A percentile compares a stretch with the other conserved stretches of the same genome.
Evolutionary conservation across 2,329 filamentous ascomycete genomes (phyloP).

Genomic region (Chaetomiaceae sp.): DNA sequence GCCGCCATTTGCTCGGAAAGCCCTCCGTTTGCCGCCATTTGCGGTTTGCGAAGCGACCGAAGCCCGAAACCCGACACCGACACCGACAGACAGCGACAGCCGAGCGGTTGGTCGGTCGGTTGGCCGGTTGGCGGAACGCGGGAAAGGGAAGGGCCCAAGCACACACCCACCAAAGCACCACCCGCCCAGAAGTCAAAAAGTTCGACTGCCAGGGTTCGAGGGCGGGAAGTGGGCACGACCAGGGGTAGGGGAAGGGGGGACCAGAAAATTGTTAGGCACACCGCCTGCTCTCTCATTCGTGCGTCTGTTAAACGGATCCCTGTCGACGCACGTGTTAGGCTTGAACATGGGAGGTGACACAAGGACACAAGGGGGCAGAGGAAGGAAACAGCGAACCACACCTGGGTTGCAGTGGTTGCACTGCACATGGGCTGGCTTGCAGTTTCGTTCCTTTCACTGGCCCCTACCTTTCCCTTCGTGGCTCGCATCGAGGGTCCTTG

Average conservation of each 20-base stretch:
- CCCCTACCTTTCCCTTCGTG: too few relatives aligned
- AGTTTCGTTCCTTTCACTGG: too few relatives aligned
- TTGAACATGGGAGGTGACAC: too few relatives aligned
- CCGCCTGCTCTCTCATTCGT: constrained; percentile 16
- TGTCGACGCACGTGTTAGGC: constrained; percentile 8
- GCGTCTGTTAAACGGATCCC: not conserved
- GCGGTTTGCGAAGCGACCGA: not conserved
- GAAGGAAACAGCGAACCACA: too few relatives aligned
- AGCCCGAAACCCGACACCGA: not conserved
- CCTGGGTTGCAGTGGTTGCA: too few relatives aligned
- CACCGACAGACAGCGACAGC: not conserved
- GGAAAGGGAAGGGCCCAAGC: not conserved
- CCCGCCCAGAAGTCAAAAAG: too few relatives aligned
- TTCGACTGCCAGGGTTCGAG: not conserved
- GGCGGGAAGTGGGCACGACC: too few relatives aligned
- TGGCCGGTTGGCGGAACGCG: not conserved
- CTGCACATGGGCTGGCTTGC: too few relatives aligned
- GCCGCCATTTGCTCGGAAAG: constrained; percentile 1
- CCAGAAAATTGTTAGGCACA: constrained; percentile 17
- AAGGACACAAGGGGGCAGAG: too few relatives aligned
- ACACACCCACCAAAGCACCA: too few relatives aligned
- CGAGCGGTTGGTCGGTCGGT: not conserved
- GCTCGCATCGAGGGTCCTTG: too few relatives aligned
- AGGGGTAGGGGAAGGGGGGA: not conserved
- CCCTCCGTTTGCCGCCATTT: not conserved